Evolutionary conservation across 23 red algal genomes (phyloP).

Genomic region (Gracilaria caudata): DNA sequence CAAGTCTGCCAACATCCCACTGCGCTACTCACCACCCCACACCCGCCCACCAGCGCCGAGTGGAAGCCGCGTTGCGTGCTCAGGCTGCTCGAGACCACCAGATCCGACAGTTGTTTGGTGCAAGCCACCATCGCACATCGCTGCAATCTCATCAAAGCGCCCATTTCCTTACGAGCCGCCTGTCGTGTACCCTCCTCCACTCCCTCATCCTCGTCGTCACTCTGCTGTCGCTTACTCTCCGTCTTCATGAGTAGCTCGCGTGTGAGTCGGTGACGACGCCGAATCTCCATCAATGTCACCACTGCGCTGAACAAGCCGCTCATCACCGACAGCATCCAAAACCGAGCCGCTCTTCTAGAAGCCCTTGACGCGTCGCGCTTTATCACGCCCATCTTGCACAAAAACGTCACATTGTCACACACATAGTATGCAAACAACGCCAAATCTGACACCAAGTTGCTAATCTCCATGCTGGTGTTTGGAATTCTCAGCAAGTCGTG

Average conservation of each 20-base stretch:
- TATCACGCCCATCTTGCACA: constrained; percentile 46
- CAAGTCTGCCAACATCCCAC: constrained; percentile 59
- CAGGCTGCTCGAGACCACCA: constrained; percentile 31
- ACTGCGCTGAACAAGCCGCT: constrained; percentile 24
- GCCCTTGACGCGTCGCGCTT: constrained; percentile 20
- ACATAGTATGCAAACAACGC: constrained; percentile 55
- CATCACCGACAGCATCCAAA: constrained; percentile 49
- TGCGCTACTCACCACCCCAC: constrained; percentile 51
- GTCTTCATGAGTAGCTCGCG: background rate
- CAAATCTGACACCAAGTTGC: constrained; percentile 38
- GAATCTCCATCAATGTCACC: constrained; percentile 7
- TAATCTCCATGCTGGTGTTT: background rate
- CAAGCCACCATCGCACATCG: constrained; percentile 10
- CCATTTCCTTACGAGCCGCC: constrained; percentile 2
- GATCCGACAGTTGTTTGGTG: constrained; percentile 44
- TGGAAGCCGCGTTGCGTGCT: background rate
- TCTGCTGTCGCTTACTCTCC: background rate
- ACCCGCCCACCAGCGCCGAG: constrained; percentile 38
- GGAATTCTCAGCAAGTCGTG: background rate
- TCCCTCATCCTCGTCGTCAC: background rate
- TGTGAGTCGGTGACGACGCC: background rate
- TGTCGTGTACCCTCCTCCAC: background rate
- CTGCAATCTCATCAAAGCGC: constrained; percentile 23
- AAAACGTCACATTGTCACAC: constrained; percentile 54
- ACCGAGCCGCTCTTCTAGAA: constrained; percentile 42